A percentile compares a stretch with the other conserved stretches of the same genome.
Conservation (phyloP, 2,329 filamentous ascomycete genomes). For the Dactylellina haptotyla region DNA sequence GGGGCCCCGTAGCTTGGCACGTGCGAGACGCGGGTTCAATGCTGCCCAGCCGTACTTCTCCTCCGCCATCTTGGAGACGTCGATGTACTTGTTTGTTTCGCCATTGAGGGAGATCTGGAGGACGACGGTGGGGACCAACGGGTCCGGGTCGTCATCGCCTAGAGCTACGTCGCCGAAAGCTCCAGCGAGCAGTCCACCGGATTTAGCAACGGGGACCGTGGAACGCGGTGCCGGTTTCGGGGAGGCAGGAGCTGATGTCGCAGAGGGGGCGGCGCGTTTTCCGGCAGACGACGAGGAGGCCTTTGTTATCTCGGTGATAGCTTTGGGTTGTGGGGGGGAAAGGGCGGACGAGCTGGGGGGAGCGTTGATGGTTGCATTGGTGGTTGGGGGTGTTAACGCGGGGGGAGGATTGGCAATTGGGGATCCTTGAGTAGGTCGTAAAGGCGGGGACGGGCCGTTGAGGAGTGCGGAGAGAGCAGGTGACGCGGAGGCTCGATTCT, state of each 20-base stretch:
- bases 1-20: constrained; percentile 86
- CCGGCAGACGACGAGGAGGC: constrained; percentile 12
- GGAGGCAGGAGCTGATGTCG: constrained; percentile 56
- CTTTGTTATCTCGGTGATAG: constrained; percentile 47
- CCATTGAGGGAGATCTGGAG: constrained; percentile 83
- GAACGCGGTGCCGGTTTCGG: constrained; percentile 60
- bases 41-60: constrained; percentile 95
- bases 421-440: constrained; percentile 41
- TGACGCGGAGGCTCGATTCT: constrained; percentile 50
- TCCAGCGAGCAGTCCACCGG: constrained; percentile 71
- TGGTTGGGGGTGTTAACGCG: constrained; percentile 34
- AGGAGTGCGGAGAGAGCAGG: constrained; percentile 47
- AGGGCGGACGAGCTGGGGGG: constrained; percentile 2
- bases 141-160: constrained; percentile 67
- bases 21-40: constrained; percentile 87
- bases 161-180: constrained; percentile 69
- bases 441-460: constrained; percentile 36
- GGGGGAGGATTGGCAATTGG: constrained; percentile 50
- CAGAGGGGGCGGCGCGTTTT: constrained; percentile 6
- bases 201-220: constrained; percentile 67
- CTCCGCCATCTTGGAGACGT: constrained; percentile 92
- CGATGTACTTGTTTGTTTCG: constrained; percentile 88
- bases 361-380: constrained; percentile 33
- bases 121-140: constrained; percentile 78
- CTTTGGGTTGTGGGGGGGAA: constrained; percentile 47